phyloP scores from a whole-genome alignment of 1,139 yeast genomes.

The Geotrichum aggregatum region DNA sequence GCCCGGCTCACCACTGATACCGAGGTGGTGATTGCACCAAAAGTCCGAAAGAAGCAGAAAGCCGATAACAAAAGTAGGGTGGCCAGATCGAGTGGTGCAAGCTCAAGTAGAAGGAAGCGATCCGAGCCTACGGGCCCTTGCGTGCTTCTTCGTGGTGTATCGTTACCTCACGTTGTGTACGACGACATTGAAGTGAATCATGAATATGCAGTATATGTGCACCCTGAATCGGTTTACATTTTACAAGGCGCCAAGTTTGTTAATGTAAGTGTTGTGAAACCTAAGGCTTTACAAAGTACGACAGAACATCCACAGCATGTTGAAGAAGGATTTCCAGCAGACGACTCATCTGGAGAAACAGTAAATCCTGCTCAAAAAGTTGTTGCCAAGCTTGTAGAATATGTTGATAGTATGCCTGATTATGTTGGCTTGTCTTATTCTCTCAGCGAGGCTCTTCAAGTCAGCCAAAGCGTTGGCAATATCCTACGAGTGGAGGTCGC shows the following conservation, averaged over 20 bases:
- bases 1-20: slow-evolving; percentile 69
- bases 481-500: slow-evolving; percentile 54
- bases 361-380: slow-evolving; percentile 42
- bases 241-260: slow-evolving; percentile 48
- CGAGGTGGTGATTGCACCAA: slow-evolving; percentile 82
- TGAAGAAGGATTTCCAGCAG: slow-evolving; percentile 19
- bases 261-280: slow-evolving; percentile 51
- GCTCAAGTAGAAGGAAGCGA: slow-evolving; percentile 19
- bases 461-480: slow-evolving; percentile 49
- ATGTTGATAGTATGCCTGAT: slow-evolving; percentile 41
- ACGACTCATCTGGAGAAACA: slow-evolving; percentile 18
- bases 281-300: slow-evolving; percentile 25
- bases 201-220: slow-evolving; percentile 46
- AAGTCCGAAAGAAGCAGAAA: slow-evolving; percentile 44
- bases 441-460: slow-evolving; percentile 57
- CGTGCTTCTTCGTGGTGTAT: slow-evolving; percentile 51
- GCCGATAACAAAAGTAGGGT: slow-evolving; percentile 25
- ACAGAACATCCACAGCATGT: slow-evolving; percentile 1
- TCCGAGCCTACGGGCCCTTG: slow-evolving; percentile 36
- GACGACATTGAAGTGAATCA: slow-evolving; percentile 18
- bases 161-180: slow-evolving; percentile 48
- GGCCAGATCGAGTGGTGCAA: slow-evolving; percentile 28
- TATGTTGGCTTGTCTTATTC: slow-evolving; percentile 55
- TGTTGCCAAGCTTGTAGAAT: slow-evolving; percentile 51
- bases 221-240: slow-evolving; percentile 39